Base-by-base conservation (phyloP, 73 alveolate genomes). In the Paramecium caudatum region DNA sequence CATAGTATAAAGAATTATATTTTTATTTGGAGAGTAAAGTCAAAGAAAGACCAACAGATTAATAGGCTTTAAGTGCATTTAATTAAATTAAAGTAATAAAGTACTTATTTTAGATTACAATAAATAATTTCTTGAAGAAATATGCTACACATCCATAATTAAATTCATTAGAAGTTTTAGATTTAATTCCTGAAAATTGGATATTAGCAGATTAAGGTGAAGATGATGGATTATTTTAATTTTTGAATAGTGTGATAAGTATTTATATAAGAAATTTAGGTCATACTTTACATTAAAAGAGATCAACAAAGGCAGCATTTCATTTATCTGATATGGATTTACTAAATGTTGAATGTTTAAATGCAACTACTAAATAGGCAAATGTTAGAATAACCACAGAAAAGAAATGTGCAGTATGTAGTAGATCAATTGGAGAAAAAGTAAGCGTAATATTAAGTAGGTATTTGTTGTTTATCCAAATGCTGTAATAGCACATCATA, bases 401-500 rank as follows among this genome's bases (percentile, higher is more conserved):
- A 13, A 86, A 86, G 93, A 86, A 86, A 62, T 86, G 93, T 63
- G 87, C 87, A 19, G 84, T 86, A 19, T 86, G 93, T 30, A 70
- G 68, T 34, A 86, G 84, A 86, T 61, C 93, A 2, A 86, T 86
- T 5, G 93, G 93, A 0, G 93, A 86, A 30, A 86, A 86, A 86
- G 84, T 78, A 17, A 50, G 6, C 9, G 8, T 41, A 0, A 16
- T 27, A 36, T 41, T 39, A 0, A 37, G 2, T 39, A 74, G 88
- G 88, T 74, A 10, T 74, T 86, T 39, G 82, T 70, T n/a, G 93
- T 86, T 33, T 86, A 86, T 86, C 93, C 93, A 1, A 86, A 86
- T 86, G 93, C 93, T 41, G 93, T 86, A 3, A 81, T 86, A 23
- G 93, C 93, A 21, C 90, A 86, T 48, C 84, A 86, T 27, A 86